Evolutionary conservation across 2,329 filamentous ascomycete species (phyloP).

Genomic region (Alternaria solani): DNA sequence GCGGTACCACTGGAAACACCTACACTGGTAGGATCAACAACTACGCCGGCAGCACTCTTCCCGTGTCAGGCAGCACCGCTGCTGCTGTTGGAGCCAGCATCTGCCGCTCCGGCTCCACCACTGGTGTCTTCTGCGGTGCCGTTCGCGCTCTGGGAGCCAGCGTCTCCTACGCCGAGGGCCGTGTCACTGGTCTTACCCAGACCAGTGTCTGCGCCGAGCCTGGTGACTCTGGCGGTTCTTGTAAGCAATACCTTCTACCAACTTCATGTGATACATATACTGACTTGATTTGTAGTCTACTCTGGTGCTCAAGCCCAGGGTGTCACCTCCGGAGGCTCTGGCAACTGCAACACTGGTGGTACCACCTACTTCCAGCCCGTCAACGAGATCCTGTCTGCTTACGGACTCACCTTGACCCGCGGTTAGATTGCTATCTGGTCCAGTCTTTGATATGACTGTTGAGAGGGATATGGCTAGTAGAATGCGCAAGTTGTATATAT

Average conservation of each 20-base stretch:
- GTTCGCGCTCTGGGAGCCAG: constrained; percentile 49
- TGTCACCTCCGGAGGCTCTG: constrained; percentile 54
- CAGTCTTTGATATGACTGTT: not conserved
- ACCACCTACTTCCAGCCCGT: constrained; percentile 55
- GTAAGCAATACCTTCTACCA: not conserved
- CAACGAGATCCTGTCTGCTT: constrained; percentile 53
- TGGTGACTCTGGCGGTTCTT: constrained; percentile 55
- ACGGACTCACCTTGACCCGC: constrained; percentile 40
- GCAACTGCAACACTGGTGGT: constrained; percentile 51
- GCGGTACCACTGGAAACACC: constrained; percentile 47
- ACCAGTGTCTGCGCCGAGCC: constrained; percentile 55
- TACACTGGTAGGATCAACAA: constrained; percentile 40
- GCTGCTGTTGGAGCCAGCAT: constrained; percentile 48
- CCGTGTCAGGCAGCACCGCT: constrained; percentile 52
- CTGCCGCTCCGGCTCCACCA: constrained; percentile 56
- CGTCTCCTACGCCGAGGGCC: constrained; percentile 52
- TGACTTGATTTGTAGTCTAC: constrained; percentile 28
- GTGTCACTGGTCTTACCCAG: constrained; percentile 53
- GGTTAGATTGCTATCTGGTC: constrained; percentile 23
- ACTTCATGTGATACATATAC: not conserved
- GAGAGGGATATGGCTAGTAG: not conserved
- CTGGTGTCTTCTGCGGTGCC: constrained; percentile 52
- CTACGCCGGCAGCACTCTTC: constrained; percentile 46
- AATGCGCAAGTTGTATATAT: constrained; percentile 1
- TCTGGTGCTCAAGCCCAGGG: constrained; percentile 54